Conservation (phyloP, 1,284 basidiomycete species). For the Bjerkandera adusta region DNA sequence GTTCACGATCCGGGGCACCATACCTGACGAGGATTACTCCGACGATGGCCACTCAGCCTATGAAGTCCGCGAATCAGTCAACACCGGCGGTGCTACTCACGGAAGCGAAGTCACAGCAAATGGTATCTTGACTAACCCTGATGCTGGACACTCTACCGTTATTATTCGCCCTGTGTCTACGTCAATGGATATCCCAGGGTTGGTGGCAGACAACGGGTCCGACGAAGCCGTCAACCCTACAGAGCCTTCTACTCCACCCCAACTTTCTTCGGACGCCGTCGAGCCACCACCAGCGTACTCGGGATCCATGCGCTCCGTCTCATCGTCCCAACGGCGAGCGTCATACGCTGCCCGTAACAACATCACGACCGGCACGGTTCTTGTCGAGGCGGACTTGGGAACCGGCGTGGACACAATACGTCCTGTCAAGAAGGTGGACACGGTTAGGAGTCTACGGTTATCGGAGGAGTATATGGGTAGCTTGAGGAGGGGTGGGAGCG, state of each 20-base stretch:
- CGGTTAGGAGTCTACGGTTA: conserved; percentile 70
- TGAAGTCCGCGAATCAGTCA: conserved; percentile 41
- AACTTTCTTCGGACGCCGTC: conserved; percentile 24
- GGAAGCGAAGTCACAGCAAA: conserved; percentile 52
- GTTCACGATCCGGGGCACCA: conserved; percentile 56
- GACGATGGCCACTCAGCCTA: conserved; percentile 43
- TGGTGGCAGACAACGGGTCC: conserved; percentile 37
- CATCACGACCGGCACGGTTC: conserved; percentile 67
- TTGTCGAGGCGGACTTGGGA: conserved; percentile 80
- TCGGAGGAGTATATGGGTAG: conserved; percentile 83
- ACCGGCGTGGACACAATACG: conserved; percentile 86
- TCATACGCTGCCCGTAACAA: conserved; percentile 75
- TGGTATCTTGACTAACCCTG: conserved; percentile 49
- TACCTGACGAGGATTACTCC: conserved; percentile 44
- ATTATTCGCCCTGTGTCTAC: conserved; percentile 50
- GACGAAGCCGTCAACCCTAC: conserved; percentile 34
- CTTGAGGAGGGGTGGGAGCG: conserved; percentile 52
- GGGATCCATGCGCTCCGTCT: conserved; percentile 42
- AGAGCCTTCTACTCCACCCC: conserved; percentile 30
- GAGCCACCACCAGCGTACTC: conserved; percentile 37
- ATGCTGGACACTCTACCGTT: conserved; percentile 68
- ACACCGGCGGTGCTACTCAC: conserved; percentile 56
- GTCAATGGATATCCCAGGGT: conserved; percentile 35
- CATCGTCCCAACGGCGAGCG: conserved; percentile 34
- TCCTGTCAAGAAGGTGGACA: conserved; percentile 90